Conservation (phyloP, 768 basidiomycete genomes). For the Butyriboletus loyo region DNA sequence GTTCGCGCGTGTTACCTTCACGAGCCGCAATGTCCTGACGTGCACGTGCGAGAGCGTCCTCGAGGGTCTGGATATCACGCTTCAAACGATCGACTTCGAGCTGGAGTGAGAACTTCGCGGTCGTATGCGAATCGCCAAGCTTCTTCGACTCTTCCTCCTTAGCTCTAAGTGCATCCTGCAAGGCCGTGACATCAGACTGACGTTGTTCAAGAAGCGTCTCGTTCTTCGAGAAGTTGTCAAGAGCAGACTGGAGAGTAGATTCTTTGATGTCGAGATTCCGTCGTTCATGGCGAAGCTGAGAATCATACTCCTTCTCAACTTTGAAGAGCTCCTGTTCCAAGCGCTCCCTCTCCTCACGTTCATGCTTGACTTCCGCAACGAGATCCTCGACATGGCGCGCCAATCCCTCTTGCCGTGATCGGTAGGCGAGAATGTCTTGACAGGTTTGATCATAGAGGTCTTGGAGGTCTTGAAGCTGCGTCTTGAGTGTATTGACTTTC, state of each 20-base stretch:
- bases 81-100: slow-evolving; percentile 85
- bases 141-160: slow-evolving; percentile 76
- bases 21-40: slow-evolving; percentile 65
- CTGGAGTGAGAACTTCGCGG: slow-evolving; percentile 81
- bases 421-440: slow-evolving; percentile 64
- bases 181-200: slow-evolving; percentile 68
- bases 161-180: slow-evolving; percentile 68
- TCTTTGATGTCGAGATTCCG: slow-evolving; percentile 70
- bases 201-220: slow-evolving; percentile 66
- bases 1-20: slow-evolving; percentile 63
- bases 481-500: slow-evolving; percentile 68
- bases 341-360: slow-evolving; percentile 54
- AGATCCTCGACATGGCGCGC: slow-evolving; percentile 72
- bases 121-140: slow-evolving; percentile 80
- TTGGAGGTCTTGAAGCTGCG: slow-evolving; percentile 61
- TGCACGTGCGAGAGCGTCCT: slow-evolving; percentile 73
- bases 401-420: slow-evolving; percentile 73
- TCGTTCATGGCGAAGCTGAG: slow-evolving; percentile 54
- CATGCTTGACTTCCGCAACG: slow-evolving; percentile 56
- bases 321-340: slow-evolving; percentile 52
- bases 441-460: slow-evolving; percentile 63
- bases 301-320: slow-evolving; percentile 63
- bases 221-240: slow-evolving; percentile 59
- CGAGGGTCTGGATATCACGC: slow-evolving; percentile 76
- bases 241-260: slow-evolving; percentile 58